A percentile compares a stretch with the other conserved stretches of the same genome.
These are phyloP conservation scores for Polyporus arcularius DNA, from an alignment of 768 basidiomycete species.

Conservation along the genomic window DNA sequence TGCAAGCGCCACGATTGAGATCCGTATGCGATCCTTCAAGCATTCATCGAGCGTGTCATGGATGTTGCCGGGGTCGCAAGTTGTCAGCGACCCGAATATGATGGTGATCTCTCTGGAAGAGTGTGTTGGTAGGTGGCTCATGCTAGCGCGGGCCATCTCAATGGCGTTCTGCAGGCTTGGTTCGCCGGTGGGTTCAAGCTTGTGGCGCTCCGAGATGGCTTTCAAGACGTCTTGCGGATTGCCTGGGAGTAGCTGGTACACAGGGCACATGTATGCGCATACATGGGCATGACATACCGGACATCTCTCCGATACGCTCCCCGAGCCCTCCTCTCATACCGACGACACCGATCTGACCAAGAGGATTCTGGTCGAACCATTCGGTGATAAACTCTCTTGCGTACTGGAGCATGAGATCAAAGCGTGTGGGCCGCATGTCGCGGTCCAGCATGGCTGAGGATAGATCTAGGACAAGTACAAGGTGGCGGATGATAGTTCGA, in stretches of 20 bases:
- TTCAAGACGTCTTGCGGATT: constrained; percentile 97
- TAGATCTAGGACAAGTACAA: constrained; percentile 89
- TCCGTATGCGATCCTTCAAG: constrained; percentile 79
- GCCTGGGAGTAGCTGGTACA: constrained; percentile 46
- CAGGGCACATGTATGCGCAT: not conserved
- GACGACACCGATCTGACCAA: constrained; percentile 95
- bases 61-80: constrained; percentile 96
- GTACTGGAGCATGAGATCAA: constrained; percentile 88
- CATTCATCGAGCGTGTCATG: constrained; percentile 92
- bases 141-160: constrained; percentile 93
- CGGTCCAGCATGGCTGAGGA: constrained; percentile 92
- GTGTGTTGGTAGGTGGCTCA: constrained; percentile 97
- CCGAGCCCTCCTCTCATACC: constrained; percentile 91
- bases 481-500: constrained; percentile 93
- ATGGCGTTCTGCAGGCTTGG: constrained; percentile 96
- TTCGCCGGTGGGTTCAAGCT: constrained; percentile 87
- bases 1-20: constrained; percentile 91
- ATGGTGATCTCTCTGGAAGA: constrained; percentile 95
- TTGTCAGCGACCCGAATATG: constrained; percentile 94
- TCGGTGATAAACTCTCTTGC: constrained; percentile 89
- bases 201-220: constrained; percentile 80
- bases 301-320: constrained; percentile 89
- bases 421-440: constrained; percentile 93
- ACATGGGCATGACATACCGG: constrained; percentile 59
- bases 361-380: constrained; percentile 99